Conservation (phyloP, 495 filamentous ascomycete species). For the Lichenothelia convexa region DNA sequence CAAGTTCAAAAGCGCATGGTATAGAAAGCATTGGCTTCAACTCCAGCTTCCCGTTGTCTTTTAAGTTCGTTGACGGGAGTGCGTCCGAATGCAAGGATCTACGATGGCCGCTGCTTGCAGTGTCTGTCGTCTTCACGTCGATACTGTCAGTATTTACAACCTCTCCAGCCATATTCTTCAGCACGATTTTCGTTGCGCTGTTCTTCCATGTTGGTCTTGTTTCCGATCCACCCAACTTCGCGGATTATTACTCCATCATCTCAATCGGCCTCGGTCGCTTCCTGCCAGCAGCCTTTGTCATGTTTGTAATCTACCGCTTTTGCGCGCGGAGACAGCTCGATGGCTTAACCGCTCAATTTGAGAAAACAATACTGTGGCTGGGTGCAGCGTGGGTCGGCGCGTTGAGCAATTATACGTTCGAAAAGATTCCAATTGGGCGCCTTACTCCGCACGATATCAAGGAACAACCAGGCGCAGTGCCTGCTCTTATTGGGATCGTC, state of each 20-base stretch:
- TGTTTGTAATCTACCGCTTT: slow-evolving; percentile 20
- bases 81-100: slow-evolving; percentile 21
- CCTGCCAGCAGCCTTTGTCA: slow-evolving; percentile 23
- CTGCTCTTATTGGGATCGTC: slow-evolving; percentile 22
- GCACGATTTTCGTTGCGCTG: slow-evolving; percentile 18
- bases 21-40: slow-evolving; percentile 21
- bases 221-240: slow-evolving; percentile 22
- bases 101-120: slow-evolving; percentile 23
- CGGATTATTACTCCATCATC: slow-evolving; percentile 26
- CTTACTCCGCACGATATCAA: slow-evolving; percentile 25
- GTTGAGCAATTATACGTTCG: slow-evolving; percentile 28
- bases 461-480: slow-evolving; percentile 23
- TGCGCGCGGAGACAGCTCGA: slow-evolving; percentile 20
- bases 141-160: slow-evolving; percentile 25
- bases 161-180: slow-evolving; percentile 23
- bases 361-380: slow-evolving; percentile 27
- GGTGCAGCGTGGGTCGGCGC: slow-evolving; percentile 24
- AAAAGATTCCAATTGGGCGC: slow-evolving; percentile 25
- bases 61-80: slow-evolving; percentile 22
- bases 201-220: slow-evolving; percentile 27
- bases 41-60: slow-evolving; percentile 24
- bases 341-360: slow-evolving; percentile 22
- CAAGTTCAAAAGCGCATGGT: slow-evolving; percentile 14
- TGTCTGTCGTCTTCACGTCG: slow-evolving; percentile 21
- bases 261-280: slow-evolving; percentile 22